Evolutionary conservation across 805 yeast species (phyloP).

Genomic region (Pichia cephalocereana): DNA sequence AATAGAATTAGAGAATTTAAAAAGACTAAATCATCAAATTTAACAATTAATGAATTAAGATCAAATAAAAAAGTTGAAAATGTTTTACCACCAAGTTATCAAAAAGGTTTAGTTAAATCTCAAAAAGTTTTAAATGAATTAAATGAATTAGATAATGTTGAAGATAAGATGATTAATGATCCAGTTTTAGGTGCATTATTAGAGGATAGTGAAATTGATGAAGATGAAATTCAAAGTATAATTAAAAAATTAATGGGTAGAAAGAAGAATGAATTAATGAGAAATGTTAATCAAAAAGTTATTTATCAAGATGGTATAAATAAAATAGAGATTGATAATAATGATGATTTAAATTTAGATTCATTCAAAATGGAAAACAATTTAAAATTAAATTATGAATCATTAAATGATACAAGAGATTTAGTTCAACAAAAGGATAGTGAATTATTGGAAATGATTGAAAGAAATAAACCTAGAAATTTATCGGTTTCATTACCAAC

Average conservation of each 20-base stretch:
- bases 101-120: conserved; percentile 47
- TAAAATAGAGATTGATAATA: conserved; percentile 3
- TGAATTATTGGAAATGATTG: conserved; percentile 28
- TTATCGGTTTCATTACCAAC: conserved; percentile 46
- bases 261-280: conserved; percentile 17
- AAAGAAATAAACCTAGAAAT: conserved; percentile 44
- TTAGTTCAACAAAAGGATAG: conserved; percentile 17
- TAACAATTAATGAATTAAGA: conserved; percentile 71
- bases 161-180: conserved; percentile 31
- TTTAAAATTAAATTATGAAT: conserved; percentile 5
- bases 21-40: conserved; percentile 59
- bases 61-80: conserved; percentile 29
- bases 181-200: conserved; percentile 36
- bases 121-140: conserved; percentile 22
- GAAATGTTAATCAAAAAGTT: conserved; percentile 8
- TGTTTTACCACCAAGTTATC: conserved; percentile 79
- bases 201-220: conserved; percentile 36
- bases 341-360: background rate
- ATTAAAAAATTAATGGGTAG: conserved; percentile 23
- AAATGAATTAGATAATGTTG: conserved; percentile 28
- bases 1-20: conserved; percentile 83
- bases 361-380: conserved; percentile 8
- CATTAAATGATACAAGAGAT: background rate
- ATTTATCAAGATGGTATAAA: conserved; percentile 13
- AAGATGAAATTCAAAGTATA: conserved; percentile 32